Conservation (phyloP, 139 green algal species). For the Yamagishiella unicocca region DNA sequence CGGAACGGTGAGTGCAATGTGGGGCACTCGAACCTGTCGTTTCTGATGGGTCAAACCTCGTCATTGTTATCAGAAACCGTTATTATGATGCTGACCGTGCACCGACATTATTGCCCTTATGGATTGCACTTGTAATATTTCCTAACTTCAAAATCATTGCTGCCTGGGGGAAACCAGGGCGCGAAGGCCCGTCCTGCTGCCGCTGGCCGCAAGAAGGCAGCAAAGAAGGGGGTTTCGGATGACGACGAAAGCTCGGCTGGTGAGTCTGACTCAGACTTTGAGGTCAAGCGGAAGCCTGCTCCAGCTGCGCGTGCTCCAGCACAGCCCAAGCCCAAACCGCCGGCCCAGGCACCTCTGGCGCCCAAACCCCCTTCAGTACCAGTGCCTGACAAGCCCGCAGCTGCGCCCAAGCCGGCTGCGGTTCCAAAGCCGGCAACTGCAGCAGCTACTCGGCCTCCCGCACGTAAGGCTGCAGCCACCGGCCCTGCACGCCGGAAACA, state of each 20-base stretch:
- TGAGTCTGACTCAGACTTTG: conserved; percentile 50
- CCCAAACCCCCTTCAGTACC: neutral
- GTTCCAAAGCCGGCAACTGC: conserved; percentile 18
- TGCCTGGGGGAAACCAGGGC: too few species aligned
- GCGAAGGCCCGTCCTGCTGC: neutral
- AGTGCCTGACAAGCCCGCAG: conserved; percentile 24
- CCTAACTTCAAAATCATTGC: too few species aligned
- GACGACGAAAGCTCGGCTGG: conserved; percentile 10
- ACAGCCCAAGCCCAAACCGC: conserved; percentile 14
- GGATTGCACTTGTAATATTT: too few species aligned
- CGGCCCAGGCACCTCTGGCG: neutral
- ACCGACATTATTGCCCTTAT: too few species aligned
- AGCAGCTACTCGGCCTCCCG: conserved; percentile 4
- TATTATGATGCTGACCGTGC: too few species aligned
- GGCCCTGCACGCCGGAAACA: conserved; percentile 22
- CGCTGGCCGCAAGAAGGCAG: conserved; percentile 22
- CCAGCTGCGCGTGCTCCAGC: conserved; percentile 28
- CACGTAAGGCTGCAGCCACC: conserved; percentile 45
- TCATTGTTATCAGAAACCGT: too few species aligned
- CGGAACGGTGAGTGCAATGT: neutral
- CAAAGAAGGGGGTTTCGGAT: conserved; percentile 39
- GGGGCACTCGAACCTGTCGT: too few species aligned
- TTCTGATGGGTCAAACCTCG: too few species aligned
- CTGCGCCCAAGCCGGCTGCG: conserved; percentile 5
- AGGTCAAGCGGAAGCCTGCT: conserved; percentile 50